Conservation (phyloP, 257 asterid species). For the Solanum lycopersicoides region DNA sequence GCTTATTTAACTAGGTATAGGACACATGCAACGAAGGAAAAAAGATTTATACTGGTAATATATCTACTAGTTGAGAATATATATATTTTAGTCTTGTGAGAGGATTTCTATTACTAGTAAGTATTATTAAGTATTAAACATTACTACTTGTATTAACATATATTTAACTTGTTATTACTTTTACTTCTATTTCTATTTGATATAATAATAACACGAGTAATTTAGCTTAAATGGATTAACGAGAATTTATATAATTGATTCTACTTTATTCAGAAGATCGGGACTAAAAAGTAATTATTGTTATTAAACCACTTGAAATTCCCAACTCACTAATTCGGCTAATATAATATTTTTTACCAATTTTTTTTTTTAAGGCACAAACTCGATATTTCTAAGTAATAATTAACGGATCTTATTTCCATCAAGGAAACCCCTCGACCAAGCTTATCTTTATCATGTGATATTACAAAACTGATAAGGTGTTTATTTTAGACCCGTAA, state of each 20-base stretch:
- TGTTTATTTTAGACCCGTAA: background rate
- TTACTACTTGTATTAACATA: background rate
- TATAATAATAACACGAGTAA: background rate
- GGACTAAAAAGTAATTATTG: background rate
- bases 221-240: background rate
- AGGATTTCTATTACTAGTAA: background rate
- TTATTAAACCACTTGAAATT: background rate
- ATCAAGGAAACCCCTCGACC: background rate
- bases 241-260: background rate
- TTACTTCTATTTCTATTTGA: background rate
- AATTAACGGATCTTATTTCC: background rate
- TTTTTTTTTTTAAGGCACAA: background rate
- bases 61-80: background rate
- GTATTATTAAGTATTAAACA: background rate
- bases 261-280: background rate
- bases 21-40: background rate
- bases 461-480: background rate
- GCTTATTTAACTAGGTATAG: background rate
- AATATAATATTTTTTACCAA: background rate
- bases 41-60: background rate
- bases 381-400: background rate
- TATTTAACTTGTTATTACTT: background rate
- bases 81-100: background rate
- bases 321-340: background rate
- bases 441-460: background rate